A percentile compares a stretch with the other conserved stretches of the same genome.
phyloP scores from a whole-genome alignment of 2,329 filamentous ascomycete genomes.

The Ramichloridium luteum region DNA sequence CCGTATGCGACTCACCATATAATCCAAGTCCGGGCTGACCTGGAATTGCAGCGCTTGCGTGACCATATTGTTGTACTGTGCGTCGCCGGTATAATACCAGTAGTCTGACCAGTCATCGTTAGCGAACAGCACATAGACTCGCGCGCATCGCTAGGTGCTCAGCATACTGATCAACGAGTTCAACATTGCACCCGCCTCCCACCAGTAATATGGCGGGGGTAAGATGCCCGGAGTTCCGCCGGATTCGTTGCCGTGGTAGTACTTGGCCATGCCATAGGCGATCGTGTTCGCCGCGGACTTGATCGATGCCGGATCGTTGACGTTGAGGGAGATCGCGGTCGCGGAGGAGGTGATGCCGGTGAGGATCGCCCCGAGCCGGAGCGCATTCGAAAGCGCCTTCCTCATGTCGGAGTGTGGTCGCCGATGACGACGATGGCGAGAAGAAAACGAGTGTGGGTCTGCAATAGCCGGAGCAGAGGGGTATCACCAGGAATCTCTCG shows the following conservation, averaged over 20 bases:
- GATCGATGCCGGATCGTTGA: slow-evolving; percentile 23
- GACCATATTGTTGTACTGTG: slow-evolving; percentile 48
- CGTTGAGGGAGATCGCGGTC: not conserved
- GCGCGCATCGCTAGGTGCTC: not conserved
- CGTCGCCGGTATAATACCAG: slow-evolving; percentile 54
- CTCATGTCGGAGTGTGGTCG: too few species aligned
- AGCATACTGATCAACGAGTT: slow-evolving; percentile 45
- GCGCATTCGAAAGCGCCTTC: too few species aligned
- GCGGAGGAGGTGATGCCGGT: not conserved
- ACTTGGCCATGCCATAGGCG: slow-evolving; percentile 39
- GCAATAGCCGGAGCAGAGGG: too few species aligned
- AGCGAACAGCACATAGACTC: too few species aligned
- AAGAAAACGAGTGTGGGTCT: too few species aligned
- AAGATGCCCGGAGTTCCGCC: slow-evolving; percentile 42
- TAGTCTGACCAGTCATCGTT: slow-evolving; percentile 39
- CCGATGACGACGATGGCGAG: too few species aligned
- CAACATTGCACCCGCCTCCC: slow-evolving; percentile 51
- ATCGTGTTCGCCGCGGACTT: slow-evolving; percentile 29
- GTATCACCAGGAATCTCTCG: too few species aligned
- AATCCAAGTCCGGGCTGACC: slow-evolving; percentile 45
- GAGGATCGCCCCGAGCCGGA: too few species aligned
- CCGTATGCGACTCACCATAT: slow-evolving; percentile 30
- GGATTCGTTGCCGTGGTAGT: slow-evolving; percentile 40
- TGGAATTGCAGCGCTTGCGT: slow-evolving; percentile 48
- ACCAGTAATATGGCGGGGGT: slow-evolving; percentile 59